These are phyloP conservation scores for Metschnikowia kofuensis DNA, from an alignment of 805 yeast genomes.

Conservation along the genomic window DNA sequence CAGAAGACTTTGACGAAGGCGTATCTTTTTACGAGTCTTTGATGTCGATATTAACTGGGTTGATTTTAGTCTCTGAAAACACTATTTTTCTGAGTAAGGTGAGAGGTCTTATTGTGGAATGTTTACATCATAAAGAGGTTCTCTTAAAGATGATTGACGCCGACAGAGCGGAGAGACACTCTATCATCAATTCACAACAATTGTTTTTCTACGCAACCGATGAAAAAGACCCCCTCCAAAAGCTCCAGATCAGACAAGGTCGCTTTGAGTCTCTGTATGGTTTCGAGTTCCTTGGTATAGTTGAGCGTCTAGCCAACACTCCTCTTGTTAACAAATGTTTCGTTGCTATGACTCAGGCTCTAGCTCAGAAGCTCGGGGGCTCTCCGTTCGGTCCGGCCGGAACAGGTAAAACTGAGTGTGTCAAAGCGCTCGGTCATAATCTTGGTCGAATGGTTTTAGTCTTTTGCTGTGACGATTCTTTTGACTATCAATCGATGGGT, in stretches of 20 bases:
- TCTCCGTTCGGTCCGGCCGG: constrained; percentile 96
- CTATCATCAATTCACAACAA: constrained; percentile 53
- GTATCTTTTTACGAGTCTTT: constrained; percentile 5
- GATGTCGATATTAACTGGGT: constrained; percentile 27
- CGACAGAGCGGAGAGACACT: constrained; percentile 16
- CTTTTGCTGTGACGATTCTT: constrained; percentile 87
- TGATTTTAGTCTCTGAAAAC: constrained; percentile 20
- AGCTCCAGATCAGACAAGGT: constrained; percentile 51
- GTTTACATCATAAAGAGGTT: constrained; percentile 55
- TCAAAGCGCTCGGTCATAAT: constrained; percentile 77
- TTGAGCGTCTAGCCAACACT: constrained; percentile 72
- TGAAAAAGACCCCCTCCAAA: constrained; percentile 23
- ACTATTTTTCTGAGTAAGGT: constrained; percentile 37
- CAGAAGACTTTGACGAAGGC: background rate
- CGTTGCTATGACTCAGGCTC: constrained; percentile 68
- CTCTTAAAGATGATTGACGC: constrained; percentile 17
- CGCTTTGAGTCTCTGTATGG: constrained; percentile 59
- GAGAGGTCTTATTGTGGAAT: constrained; percentile 65
- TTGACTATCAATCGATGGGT: constrained; percentile 76
- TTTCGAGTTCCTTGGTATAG: constrained; percentile 76
- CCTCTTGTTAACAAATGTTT: constrained; percentile 66
- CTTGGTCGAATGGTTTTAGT: constrained; percentile 81
- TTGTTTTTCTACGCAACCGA: constrained; percentile 39
- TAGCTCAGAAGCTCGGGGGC: constrained; percentile 76
- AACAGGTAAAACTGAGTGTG: constrained; percentile 91